Conservation (phyloP, 1,284 basidiomycete genomes). For the Coriolopsis trogii region DNA sequence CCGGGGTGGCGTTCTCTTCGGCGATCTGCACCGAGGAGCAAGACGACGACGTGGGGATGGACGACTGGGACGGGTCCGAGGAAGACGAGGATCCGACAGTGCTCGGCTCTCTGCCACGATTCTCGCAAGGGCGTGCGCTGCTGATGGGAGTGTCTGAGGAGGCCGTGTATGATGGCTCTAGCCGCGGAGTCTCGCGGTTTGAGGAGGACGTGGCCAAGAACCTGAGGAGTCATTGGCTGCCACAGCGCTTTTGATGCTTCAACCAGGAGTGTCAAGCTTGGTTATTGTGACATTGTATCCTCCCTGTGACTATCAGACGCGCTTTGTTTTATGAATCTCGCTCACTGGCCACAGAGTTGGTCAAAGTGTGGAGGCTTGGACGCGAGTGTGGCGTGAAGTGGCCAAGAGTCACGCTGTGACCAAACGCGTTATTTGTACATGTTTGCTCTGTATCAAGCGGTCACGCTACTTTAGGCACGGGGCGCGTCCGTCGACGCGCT, state of each 20-base stretch:
- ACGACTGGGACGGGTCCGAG: conserved; percentile 2
- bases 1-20: not conserved
- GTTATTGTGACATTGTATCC: too few relatives aligned
- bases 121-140: conserved; percentile 48
- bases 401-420: conserved; percentile 23
- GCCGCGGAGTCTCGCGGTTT: conserved; percentile 33
- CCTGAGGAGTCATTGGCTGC: conserved; percentile 64
- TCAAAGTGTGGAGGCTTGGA: too few relatives aligned
- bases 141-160: conserved; percentile 29
- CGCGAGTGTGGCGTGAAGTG: conserved; percentile 6
- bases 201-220: conserved; percentile 61
- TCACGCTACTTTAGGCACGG: conserved; percentile 10
- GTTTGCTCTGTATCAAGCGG: conserved; percentile 8
- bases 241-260: conserved; percentile 53
- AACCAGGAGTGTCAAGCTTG: too few relatives aligned
- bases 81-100: conserved; percentile 5
- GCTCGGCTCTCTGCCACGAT: conserved; percentile 17
- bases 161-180: not conserved
- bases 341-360: too few relatives aligned
- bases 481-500: conserved; percentile 6
- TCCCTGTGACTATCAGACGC: too few relatives aligned
- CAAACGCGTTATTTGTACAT: conserved; percentile 19
- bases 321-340: too few relatives aligned
- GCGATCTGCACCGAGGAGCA: too few relatives aligned
- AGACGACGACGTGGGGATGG: not conserved